Evolutionary conservation across 768 basidiomycete genomes (phyloP), one percentile per base, ranked within the genome.

Genomic region (Collybia sp.): DNA sequence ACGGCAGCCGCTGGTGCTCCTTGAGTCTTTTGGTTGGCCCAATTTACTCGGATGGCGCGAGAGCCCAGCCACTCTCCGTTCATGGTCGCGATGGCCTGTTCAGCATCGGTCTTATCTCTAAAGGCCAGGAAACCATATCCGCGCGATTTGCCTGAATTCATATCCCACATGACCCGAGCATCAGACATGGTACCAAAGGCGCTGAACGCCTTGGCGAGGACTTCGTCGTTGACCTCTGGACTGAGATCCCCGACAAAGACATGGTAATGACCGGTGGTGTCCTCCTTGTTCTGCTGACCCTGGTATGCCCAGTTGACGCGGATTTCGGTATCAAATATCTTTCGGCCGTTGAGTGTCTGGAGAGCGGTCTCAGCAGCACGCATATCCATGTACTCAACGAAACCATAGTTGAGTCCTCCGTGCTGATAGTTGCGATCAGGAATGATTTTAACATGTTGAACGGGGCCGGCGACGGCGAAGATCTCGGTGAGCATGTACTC

Each of bases 231-330:
- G 63, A 99, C 94, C 66, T 99, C 96, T 17, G 96, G 95, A 56
- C 89, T 93, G 58, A 99, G 88, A 72, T 99, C 96, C n/a, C 96
- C 96, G 53, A 98, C 95, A 67, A 99, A 99, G 58, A 99, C 93
- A 64, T 99, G 96, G 69, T 82, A 97, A 68, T 99, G 96, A 55
- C 85, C 85, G 40, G 93, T 91, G 37, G 96, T 95, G 68, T 99
- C 96, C 71, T 99, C 96, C 75, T 97, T 97, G 71, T 92, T 93
- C 78, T 94, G 90, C 62, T 88, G 84, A 58, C 93, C 94, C 68
- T 98, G 95, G 67, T 98, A 97, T 31, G 96, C 96, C 96, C 96
- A 99, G 66, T 99, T 99, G 73, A 97, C 94, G 55, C 93, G 85
- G 58, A 99, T 94, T 71, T 99, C 96, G 33, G 96, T 96, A 70